Evolutionary conservation across 352 stramenopile genomes (phyloP), one percentile per base, ranked within the genome.

Genomic region (Phytophthora melonis): DNA sequence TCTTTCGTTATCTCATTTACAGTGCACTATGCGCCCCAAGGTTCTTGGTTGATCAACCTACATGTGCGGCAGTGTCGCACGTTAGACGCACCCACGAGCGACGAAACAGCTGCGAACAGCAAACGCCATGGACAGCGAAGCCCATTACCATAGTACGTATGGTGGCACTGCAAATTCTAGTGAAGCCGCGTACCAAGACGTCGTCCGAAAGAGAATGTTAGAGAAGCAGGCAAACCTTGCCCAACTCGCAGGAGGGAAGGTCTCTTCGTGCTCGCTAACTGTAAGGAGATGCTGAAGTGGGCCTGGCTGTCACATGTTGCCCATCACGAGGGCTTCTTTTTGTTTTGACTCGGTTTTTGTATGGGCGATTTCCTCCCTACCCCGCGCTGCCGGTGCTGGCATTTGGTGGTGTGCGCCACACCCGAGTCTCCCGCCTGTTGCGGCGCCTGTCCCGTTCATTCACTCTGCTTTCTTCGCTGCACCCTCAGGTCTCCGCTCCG

Each of bases 381-480:
- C 55, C 63, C 74, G 1, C 69, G 64, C 65, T 80, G 68, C 64
- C 60, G 69, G 68, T 74, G 60, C 65, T 30, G 34, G 39, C 66
- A 69, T 34, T 30, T 49, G 34, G 19, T 58, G 52, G 52, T 66
- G 68, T 77, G 39, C 14, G 2, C 8, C 45, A 76, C 74, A 78
- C 64, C 47, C 63, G 34, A 53, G 18, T 66, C 47, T 61, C 41
- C 58, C 32, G 52, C 23, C 34, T 47, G 19, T 58, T 66, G 39
- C 41, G 14, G 41, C 41, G 41, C 52, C 59, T n/a, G 70, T 74
- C 68, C 63, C 45, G 21, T 41, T 41, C 76, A 84, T 41, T 41
- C 76, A 84, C 65, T 82, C 68, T 77, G 63, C 64, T 58, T 80
- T 84, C 32, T 30, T 68, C 78, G 58, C 47, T 30, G 45, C 50